Base-by-base conservation (phyloP, 2,329 filamentous ascomycete species). In the Colletotrichum siamense region DNA sequence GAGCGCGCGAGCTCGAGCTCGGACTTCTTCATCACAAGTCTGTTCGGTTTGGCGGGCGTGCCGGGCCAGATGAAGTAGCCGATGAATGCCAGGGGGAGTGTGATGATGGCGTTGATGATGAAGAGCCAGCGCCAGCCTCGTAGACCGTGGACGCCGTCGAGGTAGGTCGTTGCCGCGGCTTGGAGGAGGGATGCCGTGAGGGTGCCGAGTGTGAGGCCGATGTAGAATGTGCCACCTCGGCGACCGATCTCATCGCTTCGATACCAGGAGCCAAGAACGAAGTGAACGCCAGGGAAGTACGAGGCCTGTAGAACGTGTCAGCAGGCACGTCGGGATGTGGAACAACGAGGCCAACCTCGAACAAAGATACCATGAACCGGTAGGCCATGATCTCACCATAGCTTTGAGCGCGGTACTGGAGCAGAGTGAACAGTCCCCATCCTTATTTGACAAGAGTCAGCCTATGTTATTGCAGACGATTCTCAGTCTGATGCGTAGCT, bases 191-290 rank as follows among this genome's bases (percentile, higher is more conserved):
- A 89, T 1, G 89, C 88, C 0, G 89, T 91, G 5, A 91, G 81
- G 0, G 88, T 89, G 1, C 89, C 89, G 1, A 91, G 82, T 0
- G 88, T 88, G 1, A 89, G 82, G 0, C 89, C 88, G 28, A 89
- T 84, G 36, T 91, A 91, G 79, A 94, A 94, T 65, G 94, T 89
- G 64, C 90, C 92, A 8, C 88, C 90, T 1, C 92, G 87, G 79
- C 93, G 94, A 2, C 91, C 92, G 0, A 94, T 86, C 77, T 93
- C 92, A 13, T 86, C 85, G 18, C 88, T 87, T 0, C 88, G 92
- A 78, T 93, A 93, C 91, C 92, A 93, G 0, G 89, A 84, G 10
- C 86, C 86, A 1, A 88, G 82, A 59, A 87, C 82, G 71, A 86
- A 87, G 76, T 87, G 85, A 2, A 88, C 85, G 0, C 84, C 80